A percentile compares a stretch with the other conserved stretches of the same genome.
These are phyloP conservation scores for Penicillium sp. DNA, from an alignment of 2,329 filamentous ascomycete genomes.

Conservation along the genomic window DNA sequence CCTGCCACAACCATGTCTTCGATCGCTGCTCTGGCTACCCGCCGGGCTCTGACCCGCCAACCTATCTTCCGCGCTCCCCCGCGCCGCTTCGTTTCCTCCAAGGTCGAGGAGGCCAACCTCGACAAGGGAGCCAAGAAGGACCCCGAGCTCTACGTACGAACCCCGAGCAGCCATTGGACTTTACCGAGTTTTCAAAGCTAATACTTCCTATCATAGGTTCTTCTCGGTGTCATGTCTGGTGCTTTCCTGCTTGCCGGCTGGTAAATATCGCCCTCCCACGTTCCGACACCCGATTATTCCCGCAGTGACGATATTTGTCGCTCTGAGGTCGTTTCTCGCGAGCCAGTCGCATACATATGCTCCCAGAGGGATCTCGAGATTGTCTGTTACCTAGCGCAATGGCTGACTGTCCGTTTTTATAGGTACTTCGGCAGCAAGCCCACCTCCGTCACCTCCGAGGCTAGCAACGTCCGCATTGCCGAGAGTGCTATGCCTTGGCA, in stretches of 20 bases:
- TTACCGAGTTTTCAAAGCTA: slow-evolving; percentile 15
- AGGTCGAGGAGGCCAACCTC: slow-evolving; percentile 56
- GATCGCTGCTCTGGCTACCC: slow-evolving; percentile 46
- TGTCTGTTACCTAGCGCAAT: background rate
- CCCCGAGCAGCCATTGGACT: slow-evolving; percentile 16
- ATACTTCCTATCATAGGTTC: slow-evolving; percentile 63
- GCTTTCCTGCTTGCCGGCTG: slow-evolving; percentile 87
- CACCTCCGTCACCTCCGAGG: slow-evolving; percentile 81
- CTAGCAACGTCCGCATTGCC: slow-evolving; percentile 70
- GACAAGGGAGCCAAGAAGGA: slow-evolving; percentile 69
- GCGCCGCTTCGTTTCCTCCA: slow-evolving; percentile 45
- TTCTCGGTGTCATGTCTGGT: slow-evolving; percentile 87
- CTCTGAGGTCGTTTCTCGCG: slow-evolving; percentile 35
- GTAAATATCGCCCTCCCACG: slow-evolving; percentile 39
- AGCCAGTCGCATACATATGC: background rate
- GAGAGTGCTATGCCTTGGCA: slow-evolving; percentile 91
- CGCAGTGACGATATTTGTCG: slow-evolving; percentile 63
- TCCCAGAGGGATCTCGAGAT: background rate
- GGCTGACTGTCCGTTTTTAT: slow-evolving; percentile 13
- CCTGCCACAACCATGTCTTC: slow-evolving; percentile 43
- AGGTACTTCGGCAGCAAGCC: slow-evolving; percentile 75
- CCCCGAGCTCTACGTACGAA: slow-evolving; percentile 73
- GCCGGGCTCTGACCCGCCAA: slow-evolving; percentile 47
- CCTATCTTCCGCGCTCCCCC: slow-evolving; percentile 46
- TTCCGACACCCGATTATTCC: slow-evolving; percentile 8